Base-by-base conservation (phyloP, 352 stramenopile genomes). In the Phytopythium cucurbitacearum region DNA sequence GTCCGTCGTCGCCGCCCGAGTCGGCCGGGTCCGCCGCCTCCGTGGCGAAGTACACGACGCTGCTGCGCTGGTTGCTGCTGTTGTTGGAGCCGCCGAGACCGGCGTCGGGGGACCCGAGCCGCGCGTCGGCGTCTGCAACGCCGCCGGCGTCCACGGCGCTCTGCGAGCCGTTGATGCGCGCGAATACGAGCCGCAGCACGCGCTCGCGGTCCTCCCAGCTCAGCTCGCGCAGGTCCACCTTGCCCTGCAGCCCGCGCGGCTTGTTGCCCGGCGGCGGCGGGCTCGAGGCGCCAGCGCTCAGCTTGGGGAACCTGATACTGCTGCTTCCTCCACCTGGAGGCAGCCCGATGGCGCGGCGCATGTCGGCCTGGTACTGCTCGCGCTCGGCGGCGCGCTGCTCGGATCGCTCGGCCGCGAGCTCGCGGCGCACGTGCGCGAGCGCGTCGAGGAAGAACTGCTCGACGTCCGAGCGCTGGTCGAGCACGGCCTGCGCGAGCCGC, bases 391-490 rank as follows among this genome's bases (percentile, higher is more conserved):
- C 68, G 44, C 65, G 62, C 36, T 78, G 64, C 28, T 64, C 57
- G 49, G 76, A 78, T 36, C 79, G 66, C 55, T 90, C 76, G 32
- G 53, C 46, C 48, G 76, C 53, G 44, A 95, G 79, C 52, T 97
- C 68, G 5, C 62, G 45, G 61, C 96, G 95, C 7, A 97, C 91
- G 40, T 94, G 69, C 40, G 92, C 80, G 8, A 98, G 72, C 13
- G 89, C 87, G 56, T 98, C 89, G 40, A 98, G 57, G 52, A 98
- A 97, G 65, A 97, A 98, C 53, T 97, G 86, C 53, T 94, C 81
- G 5, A 93, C 64, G 41, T 98, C 91, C 4, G 85, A 97, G 37
- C 93, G 76, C 63, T 98, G 94, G 45, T 91, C 78, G 39, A 98
- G 67, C 44, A 98, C 95, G 11, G 80, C 92, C 57, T 97, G 80